Evolutionary conservation across 2,329 filamentous ascomycete genomes (phyloP), one percentile per base, ranked within the genome.

Genomic region (Trichoderma lentiforme): DNA sequence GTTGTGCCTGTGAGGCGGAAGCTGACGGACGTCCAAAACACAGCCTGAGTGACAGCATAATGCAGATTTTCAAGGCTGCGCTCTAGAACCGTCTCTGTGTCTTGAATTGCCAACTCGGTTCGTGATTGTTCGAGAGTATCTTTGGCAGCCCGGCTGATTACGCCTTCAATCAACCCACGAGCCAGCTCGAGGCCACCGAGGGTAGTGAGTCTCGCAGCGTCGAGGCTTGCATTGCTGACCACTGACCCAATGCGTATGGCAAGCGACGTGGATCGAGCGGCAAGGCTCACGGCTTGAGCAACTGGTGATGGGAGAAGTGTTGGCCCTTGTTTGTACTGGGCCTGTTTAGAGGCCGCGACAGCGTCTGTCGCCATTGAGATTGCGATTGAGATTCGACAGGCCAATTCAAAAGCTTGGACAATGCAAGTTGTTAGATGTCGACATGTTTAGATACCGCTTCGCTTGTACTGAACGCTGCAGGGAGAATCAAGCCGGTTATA

Each of bases 1-100:
- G 88, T 85, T 1, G 87, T 86, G 11, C 84, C 84, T 1, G 88
- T 89, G 11, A 90, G 76, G 60, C 89, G 83, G 75, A 91, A 91
- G 61, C 89, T 85, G 3, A 89, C 86, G 2, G 87, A 86, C 2
- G 89, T 89, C 83, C 87, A 89, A 75, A 91, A 90, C 53, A 89
- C 87, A 32, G 88, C 83, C 64, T 86, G 85, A 6, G 86, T 86
- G 78, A 91, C 87, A 28, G 86, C 87, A 66, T 84, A 83, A 75
- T 91, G 88, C 56, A 91, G 79, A 70, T 81, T 84, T 72, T 88
- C 86, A 34, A 91, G 82, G 75, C 86, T 89, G 71, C 82, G 82
- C 75, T 89, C 88, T 58, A 91, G 79, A 14, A 90, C 80, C 3
- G 84, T 85, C 76, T 90, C 88, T 39, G 88, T 84, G 73, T 89